Evolutionary conservation across 2,329 filamentous ascomycete genomes (phyloP).

Genomic region (Nannizziopsis arthrosporioides): DNA sequence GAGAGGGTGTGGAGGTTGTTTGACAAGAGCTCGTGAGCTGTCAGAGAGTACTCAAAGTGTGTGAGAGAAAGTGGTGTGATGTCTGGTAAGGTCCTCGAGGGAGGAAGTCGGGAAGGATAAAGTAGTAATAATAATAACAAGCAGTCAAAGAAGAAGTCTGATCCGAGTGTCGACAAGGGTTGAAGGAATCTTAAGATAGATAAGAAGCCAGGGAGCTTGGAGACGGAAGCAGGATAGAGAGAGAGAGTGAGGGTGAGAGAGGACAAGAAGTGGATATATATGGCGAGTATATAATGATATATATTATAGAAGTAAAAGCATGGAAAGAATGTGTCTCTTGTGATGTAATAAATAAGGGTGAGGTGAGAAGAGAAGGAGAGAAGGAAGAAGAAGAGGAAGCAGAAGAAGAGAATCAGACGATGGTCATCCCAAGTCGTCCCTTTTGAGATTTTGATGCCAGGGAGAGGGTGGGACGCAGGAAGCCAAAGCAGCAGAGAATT

Average conservation of each 20-base stretch:
- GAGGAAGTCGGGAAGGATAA: neutral
- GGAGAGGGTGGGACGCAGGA: no score
- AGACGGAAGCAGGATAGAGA: neutral
- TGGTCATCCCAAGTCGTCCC: neutral
- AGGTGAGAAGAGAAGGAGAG: neutral
- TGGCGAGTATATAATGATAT: neutral
- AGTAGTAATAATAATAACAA: neutral
- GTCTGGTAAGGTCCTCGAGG: slow-evolving; percentile 1
- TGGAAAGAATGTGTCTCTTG: neutral
- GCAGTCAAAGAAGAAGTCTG: neutral
- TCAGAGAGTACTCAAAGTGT: neutral
- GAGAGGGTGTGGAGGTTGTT: neutral
- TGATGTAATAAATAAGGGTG: no score
- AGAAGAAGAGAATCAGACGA: neutral
- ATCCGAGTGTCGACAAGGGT: no score
- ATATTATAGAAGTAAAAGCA: neutral
- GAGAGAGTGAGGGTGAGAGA: neutral
- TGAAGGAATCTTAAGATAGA: no score
- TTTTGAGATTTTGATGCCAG: neutral
- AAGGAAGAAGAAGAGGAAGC: neutral
- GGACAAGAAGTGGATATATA: neutral
- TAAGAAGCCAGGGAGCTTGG: neutral
- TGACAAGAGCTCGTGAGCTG: neutral
- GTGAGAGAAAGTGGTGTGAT: slow-evolving; percentile 7
- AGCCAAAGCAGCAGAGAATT: no score